Base-by-base conservation (phyloP, 352 stramenopile species). In the Pythium vanterpoolii region DNA sequence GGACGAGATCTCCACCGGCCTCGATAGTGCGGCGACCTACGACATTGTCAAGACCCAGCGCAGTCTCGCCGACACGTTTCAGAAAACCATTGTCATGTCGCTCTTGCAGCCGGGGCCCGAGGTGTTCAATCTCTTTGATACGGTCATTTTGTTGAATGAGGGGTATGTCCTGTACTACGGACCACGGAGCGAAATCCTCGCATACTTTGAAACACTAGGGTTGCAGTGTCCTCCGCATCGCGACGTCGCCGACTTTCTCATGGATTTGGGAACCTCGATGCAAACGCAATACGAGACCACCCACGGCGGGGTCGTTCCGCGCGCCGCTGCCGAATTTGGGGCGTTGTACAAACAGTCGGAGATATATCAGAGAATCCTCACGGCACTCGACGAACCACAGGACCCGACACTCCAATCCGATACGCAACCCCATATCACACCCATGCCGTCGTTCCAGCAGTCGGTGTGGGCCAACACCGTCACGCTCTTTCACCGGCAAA, bases 241-340 rank as follows among this genome's bases (percentile, higher is more conserved):
- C 56, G 91, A 98, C 65, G 61, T 93, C 18, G 92, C 90, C 28
- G 94, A 98, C 70, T 98, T 96, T 72, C 67, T 98, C 56, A 75
- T 94, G 50, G 83, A 82, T 40, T 50, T 86, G 1, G 72, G 70
- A 1, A 84, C 74, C 11, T n/a, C 56, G 2, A 69, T 79, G 47
- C 73, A 83, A 10, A 24, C 7, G 0, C 16, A n/a, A 3, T 18
- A 31, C 21, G 24, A 30, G 19, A 3, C 36, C 54, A 52, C 21
- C 43, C 43, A 50, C 18, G 44, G 23, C n/a, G 8, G 0, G 13
- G 34, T 16, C 18, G 27, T 23, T 18, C n/a, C 54, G 30, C 46
- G 49, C 2, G 33, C 26, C 19, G 19, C 62, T 1, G n/a, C 24
- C 14, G 50, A 72, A 34, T 74, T 69, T 63, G 57, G 57, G 1